Conservation (phyloP, 176 grass and related monocot species). For the Oryza glaberrima region DNA sequence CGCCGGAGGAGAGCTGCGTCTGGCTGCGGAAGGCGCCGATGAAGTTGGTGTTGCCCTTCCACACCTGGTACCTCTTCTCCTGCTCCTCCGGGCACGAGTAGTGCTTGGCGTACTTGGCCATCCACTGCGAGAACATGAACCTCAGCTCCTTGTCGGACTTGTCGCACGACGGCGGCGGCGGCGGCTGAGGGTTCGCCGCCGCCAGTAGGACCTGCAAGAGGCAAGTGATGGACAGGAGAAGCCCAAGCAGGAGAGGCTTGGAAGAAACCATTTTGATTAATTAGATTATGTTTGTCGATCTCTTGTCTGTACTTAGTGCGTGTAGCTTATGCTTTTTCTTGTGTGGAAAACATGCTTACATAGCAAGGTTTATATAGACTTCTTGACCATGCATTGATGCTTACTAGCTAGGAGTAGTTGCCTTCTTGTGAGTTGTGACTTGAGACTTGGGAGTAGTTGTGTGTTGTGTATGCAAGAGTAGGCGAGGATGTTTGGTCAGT, state of each 20-base stretch:
- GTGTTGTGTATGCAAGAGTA: neutral
- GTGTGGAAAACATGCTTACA: neutral
- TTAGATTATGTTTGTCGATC: neutral
- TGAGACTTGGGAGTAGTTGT: neutral
- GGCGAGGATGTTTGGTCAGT: no score
- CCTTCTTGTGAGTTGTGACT: neutral
- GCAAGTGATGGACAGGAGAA: constrained; percentile 5
- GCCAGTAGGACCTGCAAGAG: neutral
- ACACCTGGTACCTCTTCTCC: constrained; percentile 34
- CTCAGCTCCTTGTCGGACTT: neutral
- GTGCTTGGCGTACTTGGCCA: neutral
- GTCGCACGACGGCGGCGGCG: neutral
- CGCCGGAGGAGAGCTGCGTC: neutral
- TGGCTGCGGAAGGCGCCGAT: constrained; percentile 27
- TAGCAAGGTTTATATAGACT: constrained; percentile 31
- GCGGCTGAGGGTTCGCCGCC: neutral
- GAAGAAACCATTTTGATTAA: constrained; percentile 20
- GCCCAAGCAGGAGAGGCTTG: neutral
- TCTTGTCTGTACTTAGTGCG: neutral
- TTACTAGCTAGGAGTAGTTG: neutral
- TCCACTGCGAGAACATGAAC: constrained; percentile 17
- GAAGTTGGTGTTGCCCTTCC: constrained; percentile 26
- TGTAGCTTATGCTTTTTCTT: neutral
- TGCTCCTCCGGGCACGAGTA: neutral
- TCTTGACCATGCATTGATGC: neutral